Evolutionary conservation across 2,329 filamentous ascomycete species (phyloP).

Genomic region (Aspergillus fischeri): DNA sequence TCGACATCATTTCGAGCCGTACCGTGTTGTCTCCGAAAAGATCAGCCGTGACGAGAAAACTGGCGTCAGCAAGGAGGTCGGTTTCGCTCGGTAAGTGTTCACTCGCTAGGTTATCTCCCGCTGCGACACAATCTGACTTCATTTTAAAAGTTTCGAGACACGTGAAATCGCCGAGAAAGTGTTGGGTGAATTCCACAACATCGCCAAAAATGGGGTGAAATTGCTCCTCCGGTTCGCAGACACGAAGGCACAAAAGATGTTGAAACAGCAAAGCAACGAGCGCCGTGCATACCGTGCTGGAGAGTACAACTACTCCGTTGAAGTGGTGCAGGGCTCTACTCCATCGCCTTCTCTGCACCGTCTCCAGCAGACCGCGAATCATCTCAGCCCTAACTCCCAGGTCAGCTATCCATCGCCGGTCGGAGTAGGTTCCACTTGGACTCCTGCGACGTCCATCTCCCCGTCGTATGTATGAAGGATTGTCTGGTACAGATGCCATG

Average conservation of each 20-base stretch:
- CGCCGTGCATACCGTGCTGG: slow-evolving; percentile 93
- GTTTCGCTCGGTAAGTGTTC: slow-evolving; percentile 75
- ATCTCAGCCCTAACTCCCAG: slow-evolving; percentile 41
- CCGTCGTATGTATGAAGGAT: slow-evolving; percentile 38
- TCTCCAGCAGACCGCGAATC: slow-evolving; percentile 36
- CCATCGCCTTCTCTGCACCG: slow-evolving; percentile 43
- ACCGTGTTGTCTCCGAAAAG: slow-evolving; percentile 80
- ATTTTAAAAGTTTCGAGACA: slow-evolving; percentile 67
- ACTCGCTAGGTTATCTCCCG: slow-evolving; percentile 1
- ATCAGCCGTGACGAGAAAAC: slow-evolving; percentile 82
- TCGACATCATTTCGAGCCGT: slow-evolving; percentile 58
- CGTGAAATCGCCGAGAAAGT: slow-evolving; percentile 89
- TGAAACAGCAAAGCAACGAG: slow-evolving; percentile 94
- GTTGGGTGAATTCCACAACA: slow-evolving; percentile 80
- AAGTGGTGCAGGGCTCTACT: slow-evolving; percentile 42
- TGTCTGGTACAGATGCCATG: neutral
- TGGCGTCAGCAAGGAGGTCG: slow-evolving; percentile 92
- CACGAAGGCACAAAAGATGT: slow-evolving; percentile 90
- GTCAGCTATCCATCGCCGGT: slow-evolving; percentile 42
- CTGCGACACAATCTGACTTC: slow-evolving; percentile 7
- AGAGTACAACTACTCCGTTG: slow-evolving; percentile 70
- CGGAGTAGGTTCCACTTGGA: slow-evolving; percentile 41
- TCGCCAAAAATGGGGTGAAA: slow-evolving; percentile 74
- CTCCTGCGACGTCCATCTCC: slow-evolving; percentile 46
- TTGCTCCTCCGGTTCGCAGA: slow-evolving; percentile 96